Conservation (phyloP, 805 yeast species). For the Candida qinlingensis region DNA sequence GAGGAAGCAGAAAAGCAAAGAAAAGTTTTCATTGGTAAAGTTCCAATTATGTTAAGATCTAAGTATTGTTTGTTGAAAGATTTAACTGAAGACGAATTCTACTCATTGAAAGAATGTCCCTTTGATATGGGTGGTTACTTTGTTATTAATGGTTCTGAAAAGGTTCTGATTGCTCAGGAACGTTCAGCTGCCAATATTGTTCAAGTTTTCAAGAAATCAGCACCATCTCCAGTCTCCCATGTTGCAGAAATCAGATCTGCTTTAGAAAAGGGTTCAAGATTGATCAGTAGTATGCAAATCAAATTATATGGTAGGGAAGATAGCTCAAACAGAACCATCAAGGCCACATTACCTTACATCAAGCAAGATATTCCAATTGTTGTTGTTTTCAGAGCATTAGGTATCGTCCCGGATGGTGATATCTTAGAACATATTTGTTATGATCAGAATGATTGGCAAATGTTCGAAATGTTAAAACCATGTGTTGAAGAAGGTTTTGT, state of each 20-base stretch:
- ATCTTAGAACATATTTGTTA: constrained; percentile 96
- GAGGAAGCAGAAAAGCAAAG: constrained; percentile 58
- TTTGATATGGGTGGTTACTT: constrained; percentile 99
- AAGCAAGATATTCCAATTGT: constrained; percentile 97
- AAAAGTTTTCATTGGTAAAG: constrained; percentile 90
- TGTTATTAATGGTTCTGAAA: constrained; percentile 96
- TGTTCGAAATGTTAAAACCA: constrained; percentile 98
- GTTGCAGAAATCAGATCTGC: constrained; percentile 97
- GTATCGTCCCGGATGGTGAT: constrained; percentile 99
- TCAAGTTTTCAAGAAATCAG: constrained; percentile 96
- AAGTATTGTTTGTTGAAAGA: constrained; percentile 92
- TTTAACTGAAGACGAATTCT: constrained; percentile 86
- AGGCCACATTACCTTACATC: constrained; percentile 93
- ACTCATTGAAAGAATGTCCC: constrained; percentile 96
- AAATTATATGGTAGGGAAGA: constrained; percentile 83
- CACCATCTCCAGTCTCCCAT: constrained; percentile 94
- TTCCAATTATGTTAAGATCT: constrained; percentile 96
- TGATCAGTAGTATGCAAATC: constrained; percentile 90
- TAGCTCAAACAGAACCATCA: constrained; percentile 78
- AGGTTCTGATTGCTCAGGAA: constrained; percentile 97
- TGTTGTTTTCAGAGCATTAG: constrained; percentile 94
- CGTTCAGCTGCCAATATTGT: constrained; percentile 98
- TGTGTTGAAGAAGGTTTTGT: constrained; percentile 99
- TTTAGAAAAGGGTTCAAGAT: constrained; percentile 92
- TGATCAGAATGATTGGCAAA: constrained; percentile 98